Percentiles rank a stretch among this genome's conserved stretches.
These are phyloP conservation scores for Terfezia claveryi DNA, from an alignment of 495 filamentous ascomycete genomes.

Conservation along the genomic window DNA sequence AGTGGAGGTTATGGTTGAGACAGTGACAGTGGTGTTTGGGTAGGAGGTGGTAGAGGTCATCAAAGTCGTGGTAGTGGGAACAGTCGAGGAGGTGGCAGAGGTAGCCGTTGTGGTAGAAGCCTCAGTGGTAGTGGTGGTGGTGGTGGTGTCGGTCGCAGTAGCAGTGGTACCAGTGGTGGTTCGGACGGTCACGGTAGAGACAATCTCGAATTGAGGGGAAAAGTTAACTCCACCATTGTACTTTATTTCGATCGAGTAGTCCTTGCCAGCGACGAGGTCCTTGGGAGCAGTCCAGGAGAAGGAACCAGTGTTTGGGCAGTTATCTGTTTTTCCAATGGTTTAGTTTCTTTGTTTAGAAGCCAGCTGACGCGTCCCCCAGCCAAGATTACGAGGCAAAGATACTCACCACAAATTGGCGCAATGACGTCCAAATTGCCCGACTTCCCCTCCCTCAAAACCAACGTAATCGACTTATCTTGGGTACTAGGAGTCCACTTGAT, in stretches of 20 bases:
- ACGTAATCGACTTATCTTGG: slow-evolving; percentile 26
- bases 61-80: slow-evolving; percentile 13
- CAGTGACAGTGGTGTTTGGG: background rate
- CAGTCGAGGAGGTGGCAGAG: slow-evolving; percentile 15
- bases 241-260: slow-evolving; percentile 40
- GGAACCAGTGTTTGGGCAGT: slow-evolving; percentile 33
- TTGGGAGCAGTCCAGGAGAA: slow-evolving; percentile 33
- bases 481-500: slow-evolving; percentile 35
- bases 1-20: background rate
- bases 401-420: slow-evolving; percentile 32
- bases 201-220: slow-evolving; percentile 34
- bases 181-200: slow-evolving; percentile 25
- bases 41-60: slow-evolving; percentile 1
- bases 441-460: slow-evolving; percentile 32
- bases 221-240: slow-evolving; percentile 33
- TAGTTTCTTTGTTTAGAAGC: background rate
- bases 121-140: slow-evolving; percentile 3
- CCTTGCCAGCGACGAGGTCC: slow-evolving; percentile 23
- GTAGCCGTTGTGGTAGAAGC: background rate
- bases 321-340: slow-evolving; percentile 19
- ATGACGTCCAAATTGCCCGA: slow-evolving; percentile 26
- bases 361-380: too few species aligned
- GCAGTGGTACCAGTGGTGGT: slow-evolving; percentile 14
- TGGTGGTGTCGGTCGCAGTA: slow-evolving; percentile 20
- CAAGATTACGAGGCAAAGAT: too few species aligned